Conservation (phyloP, 2,329 filamentous ascomycete genomes). For the Aphanocladium album region DNA sequence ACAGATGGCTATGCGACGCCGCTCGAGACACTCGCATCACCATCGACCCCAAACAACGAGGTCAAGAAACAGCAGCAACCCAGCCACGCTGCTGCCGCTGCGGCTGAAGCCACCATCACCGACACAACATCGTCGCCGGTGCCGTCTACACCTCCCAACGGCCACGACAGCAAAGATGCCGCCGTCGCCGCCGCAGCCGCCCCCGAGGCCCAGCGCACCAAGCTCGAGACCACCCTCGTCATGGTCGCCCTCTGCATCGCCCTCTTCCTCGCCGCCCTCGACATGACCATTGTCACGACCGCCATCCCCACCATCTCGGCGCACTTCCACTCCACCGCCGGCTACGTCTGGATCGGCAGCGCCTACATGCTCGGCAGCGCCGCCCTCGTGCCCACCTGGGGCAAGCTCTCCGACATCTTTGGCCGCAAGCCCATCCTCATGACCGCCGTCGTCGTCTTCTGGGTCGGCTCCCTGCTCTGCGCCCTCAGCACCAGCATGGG, state of each 20-base stretch:
- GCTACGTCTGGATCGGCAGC: slow-evolving; percentile 74
- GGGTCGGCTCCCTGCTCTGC: slow-evolving; percentile 50
- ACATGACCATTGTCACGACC: slow-evolving; percentile 61
- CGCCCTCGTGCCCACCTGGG: slow-evolving; percentile 64
- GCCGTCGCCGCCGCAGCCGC: slow-evolving; percentile 6
- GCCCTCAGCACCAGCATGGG: slow-evolving; percentile 45
- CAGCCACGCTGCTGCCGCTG: neutral
- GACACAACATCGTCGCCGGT: neutral
- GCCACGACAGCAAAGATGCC: neutral
- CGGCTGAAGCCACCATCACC: neutral
- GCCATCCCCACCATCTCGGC: slow-evolving; percentile 60
- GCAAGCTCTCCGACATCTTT: slow-evolving; percentile 55
- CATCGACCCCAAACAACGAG: neutral
- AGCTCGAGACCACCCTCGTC: slow-evolving; percentile 34
- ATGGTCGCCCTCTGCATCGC: slow-evolving; percentile 38
- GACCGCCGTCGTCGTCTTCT: slow-evolving; percentile 46
- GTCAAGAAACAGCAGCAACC: neutral
- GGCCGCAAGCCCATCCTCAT: slow-evolving; percentile 53
- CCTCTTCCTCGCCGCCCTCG: slow-evolving; percentile 51
- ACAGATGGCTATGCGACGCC: neutral
- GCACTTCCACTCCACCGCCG: slow-evolving; percentile 60
- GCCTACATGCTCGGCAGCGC: slow-evolving; percentile 69
- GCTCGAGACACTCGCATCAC: neutral
- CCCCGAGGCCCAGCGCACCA: slow-evolving; percentile 33
- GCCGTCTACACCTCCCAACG: neutral